Base-by-base conservation (phyloP, 2,329 filamentous ascomycete species). In the Fusarium incarnatum region DNA sequence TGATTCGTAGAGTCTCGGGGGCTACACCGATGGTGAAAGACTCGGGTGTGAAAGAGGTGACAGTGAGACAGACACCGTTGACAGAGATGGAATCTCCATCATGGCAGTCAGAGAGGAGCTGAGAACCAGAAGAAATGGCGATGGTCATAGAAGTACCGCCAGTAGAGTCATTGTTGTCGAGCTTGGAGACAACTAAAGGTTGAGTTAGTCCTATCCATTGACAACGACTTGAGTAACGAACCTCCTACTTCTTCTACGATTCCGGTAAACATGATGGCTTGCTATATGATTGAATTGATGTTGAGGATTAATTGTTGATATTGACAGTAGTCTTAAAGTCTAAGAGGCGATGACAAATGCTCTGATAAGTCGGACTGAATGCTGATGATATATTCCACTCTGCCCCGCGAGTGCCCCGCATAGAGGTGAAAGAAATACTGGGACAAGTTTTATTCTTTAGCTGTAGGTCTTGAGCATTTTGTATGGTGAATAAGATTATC, bases 51-150 rank as follows among this genome's bases (percentile, higher is more conserved):
- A 87, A 87, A 59, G 82, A 80, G 25, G 83, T 98, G 59, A 98
- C 92, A 15, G 96, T 99, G 55, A 99, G 89, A 80, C 96, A 99
- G 77, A 94, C 94, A 77, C 96, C 96, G 83, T 99, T 99, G 79
- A 99, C 88, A 79, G 91, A 89, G 80, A 99, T 98, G 78, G 93
- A 97, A 85, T 99, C 96, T 72, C 96, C 96, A 25, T 97, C 85
- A 73, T 94, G 90, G 71, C 89, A 92, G 81, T 98, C 96, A 37
- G 84, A 85, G 72, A 99, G 91, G 64, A 99, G 92, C n/a, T 85
- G 84, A 63, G 91, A 91, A 71, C 83, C 83, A 11, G 87, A 83
- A 15, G 85, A 84, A 72, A 94, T 86, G 72, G 88, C 87, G 81
- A 99, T 96, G 71, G 93, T 97, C 76, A 98, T 86, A 45, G 94